Conservation (phyloP, 164 flowering plant species). For the Piper betle region DNA sequence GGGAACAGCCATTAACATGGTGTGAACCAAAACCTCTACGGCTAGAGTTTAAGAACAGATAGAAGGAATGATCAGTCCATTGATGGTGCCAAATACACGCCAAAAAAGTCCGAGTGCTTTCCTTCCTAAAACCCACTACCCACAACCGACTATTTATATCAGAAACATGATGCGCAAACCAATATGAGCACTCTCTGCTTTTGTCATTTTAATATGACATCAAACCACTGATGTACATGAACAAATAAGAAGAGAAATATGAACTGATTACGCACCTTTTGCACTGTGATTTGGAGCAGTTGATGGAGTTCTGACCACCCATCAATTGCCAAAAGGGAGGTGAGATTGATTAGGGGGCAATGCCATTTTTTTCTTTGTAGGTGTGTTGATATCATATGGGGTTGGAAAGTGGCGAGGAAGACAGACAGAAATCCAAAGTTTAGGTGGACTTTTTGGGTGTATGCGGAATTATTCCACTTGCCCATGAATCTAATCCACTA, state of each 20-base stretch:
- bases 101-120: constrained; percentile 11
- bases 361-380: neutral
- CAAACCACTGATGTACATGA: neutral
- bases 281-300: constrained; percentile 1
- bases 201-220: neutral
- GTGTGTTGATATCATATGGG: neutral
- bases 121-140: constrained; percentile 8
- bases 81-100: neutral
- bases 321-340: neutral
- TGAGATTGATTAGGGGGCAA: neutral
- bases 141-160: neutral
- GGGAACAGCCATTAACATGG: neutral
- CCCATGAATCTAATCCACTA: constrained; percentile 22
- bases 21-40: neutral
- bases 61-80: neutral
- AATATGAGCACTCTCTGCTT: neutral
- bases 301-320: constrained; percentile 1
- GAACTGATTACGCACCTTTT: constrained; percentile 5
- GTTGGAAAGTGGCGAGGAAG: neutral
- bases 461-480: constrained; percentile 18
- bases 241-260: neutral
- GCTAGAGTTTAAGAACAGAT: constrained; percentile 4
- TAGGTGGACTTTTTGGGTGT: constrained; percentile 7
- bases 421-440: constrained; percentile 7
- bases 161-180: neutral